Evolutionary conservation across 768 basidiomycete species (phyloP).

Genomic region (Pleurotus citrinopileatus): DNA sequence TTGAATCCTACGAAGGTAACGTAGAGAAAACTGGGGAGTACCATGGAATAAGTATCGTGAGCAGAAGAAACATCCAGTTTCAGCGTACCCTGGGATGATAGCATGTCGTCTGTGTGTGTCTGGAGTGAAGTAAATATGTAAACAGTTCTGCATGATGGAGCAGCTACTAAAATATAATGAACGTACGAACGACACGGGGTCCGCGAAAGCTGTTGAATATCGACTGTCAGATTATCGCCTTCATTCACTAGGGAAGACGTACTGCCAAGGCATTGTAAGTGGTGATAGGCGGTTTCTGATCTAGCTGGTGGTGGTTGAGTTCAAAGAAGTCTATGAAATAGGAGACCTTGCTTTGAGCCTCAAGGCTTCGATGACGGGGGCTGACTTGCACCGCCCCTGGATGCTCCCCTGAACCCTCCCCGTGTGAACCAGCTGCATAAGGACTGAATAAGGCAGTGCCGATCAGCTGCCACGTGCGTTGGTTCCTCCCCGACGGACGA

Average conservation of each 20-base stretch:
- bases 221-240: no score
- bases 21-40: slow-evolving; percentile 28
- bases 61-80: background rate
- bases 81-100: slow-evolving; percentile 29
- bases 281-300: background rate
- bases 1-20: slow-evolving; percentile 29
- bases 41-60: background rate
- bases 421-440: no score
- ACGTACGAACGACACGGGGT: slow-evolving; percentile 22
- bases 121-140: slow-evolving; percentile 12
- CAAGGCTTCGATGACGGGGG: background rate
- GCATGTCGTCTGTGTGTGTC: slow-evolving; percentile 27
- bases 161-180: no score
- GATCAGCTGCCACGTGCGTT: no score
- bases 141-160: no score
- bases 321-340: background rate
- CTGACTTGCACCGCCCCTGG: no score
- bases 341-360: background rate
- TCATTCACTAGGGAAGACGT: no score
- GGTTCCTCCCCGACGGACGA: no score
- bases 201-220: slow-evolving; percentile 27
- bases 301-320: background rate
- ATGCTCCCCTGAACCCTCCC: no score
- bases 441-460: no score
- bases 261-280: slow-evolving; percentile 4